These are phyloP conservation scores for Skeletonema grethae DNA, from an alignment of 108 stramenopile genomes.

Conservation along the genomic window DNA sequence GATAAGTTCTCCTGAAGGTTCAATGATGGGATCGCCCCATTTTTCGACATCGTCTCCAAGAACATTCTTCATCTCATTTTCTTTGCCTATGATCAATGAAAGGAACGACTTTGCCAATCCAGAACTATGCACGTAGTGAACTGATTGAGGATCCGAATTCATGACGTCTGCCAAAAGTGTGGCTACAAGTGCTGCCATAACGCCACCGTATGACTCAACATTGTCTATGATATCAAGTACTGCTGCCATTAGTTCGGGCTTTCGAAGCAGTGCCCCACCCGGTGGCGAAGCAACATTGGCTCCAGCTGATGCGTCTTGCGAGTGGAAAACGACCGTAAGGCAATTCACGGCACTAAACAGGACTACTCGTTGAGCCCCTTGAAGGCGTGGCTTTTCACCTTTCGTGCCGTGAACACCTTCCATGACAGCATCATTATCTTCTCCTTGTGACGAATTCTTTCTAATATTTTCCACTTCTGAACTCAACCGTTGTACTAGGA, in stretches of 20 bases:
- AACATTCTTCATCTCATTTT: slow-evolving; percentile 17
- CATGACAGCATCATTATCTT: slow-evolving; percentile 6
- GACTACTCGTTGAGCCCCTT: slow-evolving; percentile 70
- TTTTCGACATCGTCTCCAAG: slow-evolving; percentile 24
- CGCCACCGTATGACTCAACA: slow-evolving; percentile 72
- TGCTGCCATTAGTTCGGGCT: slow-evolving; percentile 61
- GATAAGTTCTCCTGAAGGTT: slow-evolving; percentile 82
- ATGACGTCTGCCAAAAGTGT: slow-evolving; percentile 86
- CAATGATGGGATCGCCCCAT: slow-evolving; percentile 54
- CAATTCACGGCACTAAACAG: slow-evolving; percentile 83
- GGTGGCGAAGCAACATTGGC: slow-evolving; percentile 53
- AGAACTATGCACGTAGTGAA: slow-evolving; percentile 76
- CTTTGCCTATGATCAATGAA: slow-evolving; percentile 51
- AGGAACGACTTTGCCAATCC: slow-evolving; percentile 82
- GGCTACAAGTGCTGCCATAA: slow-evolving; percentile 67
- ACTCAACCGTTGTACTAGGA: slow-evolving; percentile 66
- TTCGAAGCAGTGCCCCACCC: slow-evolving; percentile 64
- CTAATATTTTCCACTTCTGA: slow-evolving; percentile 58
- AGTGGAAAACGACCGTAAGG: slow-evolving; percentile 85
- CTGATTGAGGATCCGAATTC: slow-evolving; percentile 87
- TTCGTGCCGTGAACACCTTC: slow-evolving; percentile 12
- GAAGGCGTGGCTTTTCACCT: slow-evolving; percentile 13
- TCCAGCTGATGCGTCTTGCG: slow-evolving; percentile 51
- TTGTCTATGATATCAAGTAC: slow-evolving; percentile 70
- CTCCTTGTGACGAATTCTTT: neutral